Evolutionary conservation across 805 yeast genomes (phyloP).

Genomic region (Candida orba): DNA sequence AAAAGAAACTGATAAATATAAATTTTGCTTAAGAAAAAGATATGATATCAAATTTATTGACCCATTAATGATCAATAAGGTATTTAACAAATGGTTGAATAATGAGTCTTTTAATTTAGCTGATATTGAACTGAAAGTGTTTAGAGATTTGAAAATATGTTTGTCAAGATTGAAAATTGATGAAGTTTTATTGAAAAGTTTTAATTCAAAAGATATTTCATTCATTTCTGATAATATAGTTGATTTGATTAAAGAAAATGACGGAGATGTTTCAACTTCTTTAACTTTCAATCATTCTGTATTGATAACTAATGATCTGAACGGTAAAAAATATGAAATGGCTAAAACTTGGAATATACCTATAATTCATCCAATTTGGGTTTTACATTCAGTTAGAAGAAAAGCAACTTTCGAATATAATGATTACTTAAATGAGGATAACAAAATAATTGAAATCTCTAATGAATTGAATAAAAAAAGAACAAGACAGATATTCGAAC

Average conservation of each 20-base stretch:
- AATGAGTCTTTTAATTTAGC: conserved; percentile 30
- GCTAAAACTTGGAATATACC: conserved; percentile 36
- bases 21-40: conserved; percentile 42
- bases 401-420: conserved; percentile 29
- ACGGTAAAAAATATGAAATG: conserved; percentile 46
- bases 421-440: conserved; percentile 20
- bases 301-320: conserved; percentile 41
- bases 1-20: conserved; percentile 51
- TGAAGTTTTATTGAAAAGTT: conserved; percentile 8
- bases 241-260: conserved; percentile 32
- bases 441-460: conserved; percentile 24
- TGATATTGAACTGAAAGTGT: conserved; percentile 32
- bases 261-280: conserved; percentile 46
- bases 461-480: conserved; percentile 18
- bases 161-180: conserved; percentile 28
- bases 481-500: neutral
- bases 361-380: conserved; percentile 36
- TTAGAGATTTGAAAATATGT: conserved; percentile 34
- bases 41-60: conserved; percentile 51
- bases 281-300: conserved; percentile 37
- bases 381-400: conserved; percentile 30
- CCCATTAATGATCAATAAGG: conserved; percentile 35
- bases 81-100: conserved; percentile 45
- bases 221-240: conserved; percentile 25
- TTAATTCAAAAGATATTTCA: conserved; percentile 12